Base-by-base conservation (phyloP, 805 yeast genomes). In the Yarrowia osloensis region DNA sequence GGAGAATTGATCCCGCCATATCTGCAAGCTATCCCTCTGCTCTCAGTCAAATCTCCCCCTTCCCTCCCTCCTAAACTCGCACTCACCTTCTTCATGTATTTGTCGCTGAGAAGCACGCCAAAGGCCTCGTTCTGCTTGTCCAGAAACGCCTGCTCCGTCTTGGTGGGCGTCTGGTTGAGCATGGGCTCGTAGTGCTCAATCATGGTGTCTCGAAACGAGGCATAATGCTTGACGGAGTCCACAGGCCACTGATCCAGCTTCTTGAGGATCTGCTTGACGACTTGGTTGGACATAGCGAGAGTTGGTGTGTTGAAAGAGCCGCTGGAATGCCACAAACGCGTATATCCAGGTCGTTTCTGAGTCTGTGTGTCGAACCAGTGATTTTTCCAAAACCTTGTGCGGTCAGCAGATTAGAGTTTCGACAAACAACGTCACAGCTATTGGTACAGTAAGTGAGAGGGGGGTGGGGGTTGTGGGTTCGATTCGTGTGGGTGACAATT, bases 1-100 rank as follows among this genome's bases (percentile, higher is more conserved):
- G n/a, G n/a, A n/a, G n/a, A n/a, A n/a, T n/a, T n/a, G n/a, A n/a
- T n/a, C n/a, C n/a, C n/a, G n/a, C n/a, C n/a, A n/a, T n/a, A n/a
- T n/a, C n/a, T n/a, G n/a, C n/a, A n/a, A n/a, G n/a, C n/a, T n/a
- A n/a, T n/a, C n/a, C n/a, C n/a, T n/a, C n/a, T n/a, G n/a, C n/a
- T n/a, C n/a, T n/a, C n/a, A n/a, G n/a, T n/a, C n/a, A n/a, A n/a
- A 28, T 5, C 42, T n/a, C 21, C 42, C 8, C 9, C 12, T n/a
- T 8, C 7, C 12, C 2, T n/a, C 42, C 21, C 22, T 15, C 28
- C 12, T 5, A 22, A 24, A 4, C 17, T 26, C 39, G 1, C 13
- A 59, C 66, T 61, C 66, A 61, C 66, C 54, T 61, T 61, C 44
- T 61, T 61, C 66, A 44, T 61, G 54, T 61, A 61, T 26, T 61